Evolutionary conservation across 176 grass and related monocot genomes (phyloP), one percentile per base, ranked within the genome.

Genomic region (Avena eriantha): DNA sequence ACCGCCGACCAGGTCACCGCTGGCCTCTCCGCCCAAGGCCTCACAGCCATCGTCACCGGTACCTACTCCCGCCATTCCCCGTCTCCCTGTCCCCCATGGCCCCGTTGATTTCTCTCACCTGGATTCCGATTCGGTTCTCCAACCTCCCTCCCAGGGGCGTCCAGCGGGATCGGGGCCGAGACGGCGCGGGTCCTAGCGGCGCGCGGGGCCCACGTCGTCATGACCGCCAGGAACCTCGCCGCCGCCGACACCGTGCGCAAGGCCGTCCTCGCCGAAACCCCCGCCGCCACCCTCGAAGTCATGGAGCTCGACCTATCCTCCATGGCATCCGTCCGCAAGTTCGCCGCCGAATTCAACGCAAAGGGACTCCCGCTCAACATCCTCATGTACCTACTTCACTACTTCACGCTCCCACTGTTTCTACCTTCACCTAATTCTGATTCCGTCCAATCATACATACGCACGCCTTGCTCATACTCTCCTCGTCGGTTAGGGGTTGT

Each of bases 241-340:
- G 63, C 88, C 54, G 92, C 84, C 19, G 80, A 68, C 33, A 10
- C 69, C 33, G 86, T 98, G 11, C 92, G 80, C 67, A 73, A 82
- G 51, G 77, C n/a, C 39, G 83, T 98, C 68, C 53, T 92, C 12
- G 87, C 88, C 24, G 84, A 93, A 65, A 35, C 82, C 18, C 93
- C 96, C 11, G 18, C 15, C 63, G 93, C 93, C 4, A 77, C 66
- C 76, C 45, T 94, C 51, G 88, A 95, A 36, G 65, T 98, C 36
- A 92, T 94, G 88, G 90, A 94, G 90, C 90, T 98, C 68, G 93
- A 98, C 88, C 88, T 98, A n/a, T 71, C 91, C 56, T 96, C 92
- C 22, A 84, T 87, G 85, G 90, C 76, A 46, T 98, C 96, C 8
- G 90, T 98, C 53, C 90, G 92, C 64, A 83, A 74, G 13, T 98